Base-by-base conservation (phyloP, 257 asterid species). In the Solanum piurae region DNA sequence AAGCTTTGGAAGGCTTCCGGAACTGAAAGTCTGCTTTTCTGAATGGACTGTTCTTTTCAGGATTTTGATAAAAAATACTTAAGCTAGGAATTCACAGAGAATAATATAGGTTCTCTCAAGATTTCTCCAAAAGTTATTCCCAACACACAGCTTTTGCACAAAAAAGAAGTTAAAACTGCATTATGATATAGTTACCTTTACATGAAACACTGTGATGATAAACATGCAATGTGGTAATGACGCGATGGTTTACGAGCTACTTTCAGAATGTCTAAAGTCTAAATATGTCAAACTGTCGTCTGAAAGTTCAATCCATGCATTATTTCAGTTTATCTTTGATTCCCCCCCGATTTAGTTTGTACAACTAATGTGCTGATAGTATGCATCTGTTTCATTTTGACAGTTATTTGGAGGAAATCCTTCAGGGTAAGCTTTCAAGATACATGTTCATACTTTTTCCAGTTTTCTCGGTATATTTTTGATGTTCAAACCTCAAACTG, bases 361-460 rank as follows among this genome's bases (percentile, higher is more conserved):
- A 23, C 21, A 7, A 69, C 77, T 38, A 55, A 23, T 69, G 40
- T 86, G 85, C 91, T 88, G 87, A 88, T 87, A 72, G 66, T 88
- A 85, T 44, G 66, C 29, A 64, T 88, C 87, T 83, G 89, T 10
- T 62, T 85, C 12, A 80, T 40, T 89, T 76, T 77, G 83, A 77
- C 98, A 96, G 99, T 89, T 96, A 49, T 91, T 95, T 75, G 99
- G 99, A 71, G 94, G 87, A 88, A 89, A 89, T 88, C 90, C 98
- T 80, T 38, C 95, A 46, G 98, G 98, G 99, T 94, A 92, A 92
- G 96, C 88, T 69, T 42, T 87, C 27, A 74, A 38, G 7, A 86
- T 34, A 23, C 73, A 46, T 16, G 21, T 66, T 20, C 27, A 36
- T 62, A 9, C 66, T 40, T 80, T 34, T 49, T 86, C 36, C 34